Percentiles rank a stretch among this genome's conserved stretches.
Conservation (phyloP, 768 basidiomycete genomes). For the Dictyophora rubrovolvata region DNA sequence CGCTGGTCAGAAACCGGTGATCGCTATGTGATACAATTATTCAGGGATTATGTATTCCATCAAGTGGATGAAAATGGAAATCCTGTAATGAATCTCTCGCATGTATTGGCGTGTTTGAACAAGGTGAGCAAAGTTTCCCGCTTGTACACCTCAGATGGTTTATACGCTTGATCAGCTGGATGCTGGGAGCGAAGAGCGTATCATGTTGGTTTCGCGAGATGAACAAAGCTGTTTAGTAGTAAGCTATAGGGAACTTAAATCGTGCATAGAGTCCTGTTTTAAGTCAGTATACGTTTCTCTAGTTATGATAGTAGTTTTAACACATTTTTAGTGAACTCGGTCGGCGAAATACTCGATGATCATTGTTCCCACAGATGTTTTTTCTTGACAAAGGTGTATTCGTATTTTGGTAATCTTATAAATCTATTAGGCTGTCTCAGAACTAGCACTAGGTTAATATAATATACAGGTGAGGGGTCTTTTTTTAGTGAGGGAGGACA, state of each 20-base stretch:
- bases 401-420: background rate
- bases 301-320: background rate
- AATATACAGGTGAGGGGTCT: background rate
- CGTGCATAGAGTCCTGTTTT: conserved; percentile 77
- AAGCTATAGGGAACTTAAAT: conserved; percentile 84
- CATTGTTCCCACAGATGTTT: background rate
- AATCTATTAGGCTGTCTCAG: background rate
- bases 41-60: conserved; percentile 97
- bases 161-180: conserved; percentile 51
- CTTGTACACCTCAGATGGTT: background rate
- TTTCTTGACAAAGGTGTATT: background rate
- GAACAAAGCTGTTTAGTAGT: conserved; percentile 95
- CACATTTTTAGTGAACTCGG: conserved; percentile 3
- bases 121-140: conserved; percentile 45
- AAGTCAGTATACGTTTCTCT: conserved; percentile 38
- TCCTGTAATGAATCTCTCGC: conserved; percentile 81
- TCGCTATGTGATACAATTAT: conserved; percentile 94
- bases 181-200: conserved; percentile 82
- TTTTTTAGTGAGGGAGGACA: too few relatives aligned
- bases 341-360: background rate
- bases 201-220: conserved; percentile 92
- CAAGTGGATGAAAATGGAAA: conserved; percentile 87
- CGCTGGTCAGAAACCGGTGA: conserved; percentile 99
- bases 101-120: conserved; percentile 87
- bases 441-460: background rate